Conservation (phyloP, 1,284 basidiomycete species). For the Cryptococcus sp. region DNA sequence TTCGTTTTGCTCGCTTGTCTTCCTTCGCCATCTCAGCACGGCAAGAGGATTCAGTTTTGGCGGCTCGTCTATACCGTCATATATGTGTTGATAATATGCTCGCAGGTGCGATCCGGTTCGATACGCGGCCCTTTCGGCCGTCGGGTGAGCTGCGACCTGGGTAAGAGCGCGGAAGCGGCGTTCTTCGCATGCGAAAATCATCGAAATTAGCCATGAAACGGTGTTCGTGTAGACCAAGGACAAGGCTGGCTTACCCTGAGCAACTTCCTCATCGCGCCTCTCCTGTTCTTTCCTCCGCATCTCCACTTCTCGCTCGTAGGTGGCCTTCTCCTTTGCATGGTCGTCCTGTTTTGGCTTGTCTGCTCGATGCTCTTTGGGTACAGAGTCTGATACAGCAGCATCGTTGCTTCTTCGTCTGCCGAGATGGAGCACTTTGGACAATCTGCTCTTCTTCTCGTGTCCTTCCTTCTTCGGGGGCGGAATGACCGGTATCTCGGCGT, state of each 20-base stretch:
- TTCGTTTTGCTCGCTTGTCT: constrained; percentile 36
- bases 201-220: not conserved
- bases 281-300: constrained; percentile 39
- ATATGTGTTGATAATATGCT: constrained; percentile 46
- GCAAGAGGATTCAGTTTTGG: constrained; percentile 46
- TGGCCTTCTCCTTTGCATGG: constrained; percentile 20
- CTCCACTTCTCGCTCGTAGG: constrained; percentile 26
- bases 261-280: constrained; percentile 42
- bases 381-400: not conserved
- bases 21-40: constrained; percentile 41
- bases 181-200: constrained; percentile 24
- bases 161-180: constrained; percentile 42
- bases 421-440: constrained; percentile 28
- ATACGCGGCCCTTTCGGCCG: constrained; percentile 40
- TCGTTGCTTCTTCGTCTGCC: constrained; percentile 19
- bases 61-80: constrained; percentile 43
- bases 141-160: constrained; percentile 48
- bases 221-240: not conserved
- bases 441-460: constrained; percentile 21
- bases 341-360: constrained; percentile 13
- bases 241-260: constrained; percentile 35
- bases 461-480: constrained; percentile 1
- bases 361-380: constrained; percentile 6
- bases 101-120: constrained; percentile 43
- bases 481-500: not conserved